Evolutionary conservation across 1,139 yeast genomes (phyloP).

Genomic region (Debaryomyces sp.): DNA sequence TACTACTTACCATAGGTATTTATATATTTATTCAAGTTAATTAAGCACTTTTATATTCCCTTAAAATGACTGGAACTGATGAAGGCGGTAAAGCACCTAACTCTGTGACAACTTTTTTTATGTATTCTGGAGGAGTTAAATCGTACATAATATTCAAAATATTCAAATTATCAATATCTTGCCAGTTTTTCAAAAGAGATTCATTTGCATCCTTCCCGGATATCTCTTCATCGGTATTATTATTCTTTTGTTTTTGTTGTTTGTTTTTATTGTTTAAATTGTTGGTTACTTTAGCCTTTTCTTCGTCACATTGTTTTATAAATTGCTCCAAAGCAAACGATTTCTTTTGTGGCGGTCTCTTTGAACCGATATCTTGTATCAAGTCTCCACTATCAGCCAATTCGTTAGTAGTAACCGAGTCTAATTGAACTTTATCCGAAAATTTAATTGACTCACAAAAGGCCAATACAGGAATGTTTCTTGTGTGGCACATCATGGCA

Average conservation of each 20-base stretch:
- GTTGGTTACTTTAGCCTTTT: slow-evolving; percentile 19
- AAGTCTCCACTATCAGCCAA: slow-evolving; percentile 84
- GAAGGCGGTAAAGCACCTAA: slow-evolving; percentile 96
- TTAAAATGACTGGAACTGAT: slow-evolving; percentile 91
- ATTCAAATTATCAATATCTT: slow-evolving; percentile 61
- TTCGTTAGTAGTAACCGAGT: slow-evolving; percentile 92
- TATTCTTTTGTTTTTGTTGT: slow-evolving; percentile 26
- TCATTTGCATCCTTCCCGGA: slow-evolving; percentile 12
- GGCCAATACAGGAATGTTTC: slow-evolving; percentile 91
- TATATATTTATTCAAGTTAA: background rate
- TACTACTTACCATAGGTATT: background rate
- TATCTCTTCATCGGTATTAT: slow-evolving; percentile 16
- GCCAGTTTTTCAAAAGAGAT: slow-evolving; percentile 65
- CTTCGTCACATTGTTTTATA: slow-evolving; percentile 45
- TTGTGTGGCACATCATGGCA: slow-evolving; percentile 86
- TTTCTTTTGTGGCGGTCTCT: slow-evolving; percentile 60
- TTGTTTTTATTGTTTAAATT: slow-evolving; percentile 15
- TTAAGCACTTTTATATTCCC: slow-evolving; percentile 77
- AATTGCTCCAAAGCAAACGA: slow-evolving; percentile 71
- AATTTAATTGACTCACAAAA: slow-evolving; percentile 96
- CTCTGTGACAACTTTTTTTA: slow-evolving; percentile 94
- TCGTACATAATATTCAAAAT: slow-evolving; percentile 88
- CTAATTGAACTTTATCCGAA: slow-evolving; percentile 93
- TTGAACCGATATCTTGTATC: slow-evolving; percentile 46
- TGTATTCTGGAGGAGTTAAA: slow-evolving; percentile 90